Evolutionary conservation across 352 stramenopile genomes (phyloP), one percentile per base, ranked within the genome.

Genomic region (Aphanomyces cochlioides): DNA sequence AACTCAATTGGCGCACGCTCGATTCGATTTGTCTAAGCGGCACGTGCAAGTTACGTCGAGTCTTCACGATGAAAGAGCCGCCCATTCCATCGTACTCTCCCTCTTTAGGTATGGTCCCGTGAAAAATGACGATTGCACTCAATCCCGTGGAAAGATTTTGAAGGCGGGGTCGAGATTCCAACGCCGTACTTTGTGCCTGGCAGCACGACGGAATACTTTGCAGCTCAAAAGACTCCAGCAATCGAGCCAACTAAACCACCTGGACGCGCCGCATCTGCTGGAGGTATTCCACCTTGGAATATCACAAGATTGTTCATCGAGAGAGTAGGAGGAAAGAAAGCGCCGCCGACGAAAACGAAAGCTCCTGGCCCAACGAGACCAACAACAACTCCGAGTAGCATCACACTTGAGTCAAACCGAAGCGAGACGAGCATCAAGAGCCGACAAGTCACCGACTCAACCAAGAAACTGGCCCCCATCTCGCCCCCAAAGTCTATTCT

Each of bases 11-110:
- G 66, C 83, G 87, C 7, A 89, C 82, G 5, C 87, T 93, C 75
- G 88, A 96, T 59, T 89, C 82, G 5, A 75, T 96, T 56, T 85
- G 77, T 47, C 79, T 94, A 54, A 82, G 78, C 28, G 87, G 87
- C 2, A 89, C 77, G 45, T 96, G 85, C 59, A 77, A 82, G 7
- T 75, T 95, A 17, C 91, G 92, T 69, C 82, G 84, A 5, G 77
- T 96, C 43, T 96, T 96, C 69, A 94, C 87, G 5, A 91, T 92
- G 79, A 96, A 94, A 50, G 85, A 96, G 41, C 81, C 83, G 7
- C 88, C 88, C 0, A 61, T 39, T 41, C 54, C 54, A 37, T 40
- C 54, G 19, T 28, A 61, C 54, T 37, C 39, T 61, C 54, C 54
- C 28, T 28, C 28, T 17, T 61, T 61, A 45, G 54, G 54, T 61